Percentiles rank a stretch among this genome's conserved stretches.
Evolutionary conservation across 2,329 filamentous ascomycete genomes (phyloP).

Genomic region (Verruconis gallopava): DNA sequence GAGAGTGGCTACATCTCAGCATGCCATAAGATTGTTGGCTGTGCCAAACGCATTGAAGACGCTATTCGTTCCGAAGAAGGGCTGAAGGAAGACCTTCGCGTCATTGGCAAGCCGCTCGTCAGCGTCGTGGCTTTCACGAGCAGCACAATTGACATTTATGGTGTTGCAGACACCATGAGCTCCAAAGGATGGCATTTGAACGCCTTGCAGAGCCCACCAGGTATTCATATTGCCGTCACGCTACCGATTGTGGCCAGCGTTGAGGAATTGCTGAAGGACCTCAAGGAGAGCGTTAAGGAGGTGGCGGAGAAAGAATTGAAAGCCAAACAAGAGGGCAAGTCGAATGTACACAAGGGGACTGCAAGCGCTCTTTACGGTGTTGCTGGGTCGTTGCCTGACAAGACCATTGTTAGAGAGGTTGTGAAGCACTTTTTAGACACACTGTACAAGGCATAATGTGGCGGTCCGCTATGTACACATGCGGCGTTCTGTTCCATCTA

Average conservation of each 20-base stretch:
- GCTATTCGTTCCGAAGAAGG: conserved; percentile 57
- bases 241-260: conserved; percentile 70
- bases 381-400: conserved; percentile 87
- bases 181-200: conserved; percentile 89
- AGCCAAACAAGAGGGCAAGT: conserved; percentile 50
- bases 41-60: conserved; percentile 66
- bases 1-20: conserved; percentile 78
- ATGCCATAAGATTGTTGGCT: conserved; percentile 77
- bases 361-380: conserved; percentile 87
- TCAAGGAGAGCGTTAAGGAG: conserved; percentile 46
- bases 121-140: conserved; percentile 69
- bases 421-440: conserved; percentile 87
- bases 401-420: conserved; percentile 83
- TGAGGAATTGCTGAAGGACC: conserved; percentile 64
- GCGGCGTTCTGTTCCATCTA: no score
- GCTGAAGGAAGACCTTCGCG: conserved; percentile 58
- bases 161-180: conserved; percentile 81
- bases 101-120: conserved; percentile 77
- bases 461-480: no score
- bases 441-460: conserved; percentile 66
- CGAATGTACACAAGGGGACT: conserved; percentile 53
- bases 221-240: conserved; percentile 89
- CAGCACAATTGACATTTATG: conserved; percentile 72
- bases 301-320: conserved; percentile 74
- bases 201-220: conserved; percentile 78